A percentile compares a stretch with the other conserved stretches of the same genome.
Conservation (phyloP, 345 rosid species). For the Sonneratia caseolaris region DNA sequence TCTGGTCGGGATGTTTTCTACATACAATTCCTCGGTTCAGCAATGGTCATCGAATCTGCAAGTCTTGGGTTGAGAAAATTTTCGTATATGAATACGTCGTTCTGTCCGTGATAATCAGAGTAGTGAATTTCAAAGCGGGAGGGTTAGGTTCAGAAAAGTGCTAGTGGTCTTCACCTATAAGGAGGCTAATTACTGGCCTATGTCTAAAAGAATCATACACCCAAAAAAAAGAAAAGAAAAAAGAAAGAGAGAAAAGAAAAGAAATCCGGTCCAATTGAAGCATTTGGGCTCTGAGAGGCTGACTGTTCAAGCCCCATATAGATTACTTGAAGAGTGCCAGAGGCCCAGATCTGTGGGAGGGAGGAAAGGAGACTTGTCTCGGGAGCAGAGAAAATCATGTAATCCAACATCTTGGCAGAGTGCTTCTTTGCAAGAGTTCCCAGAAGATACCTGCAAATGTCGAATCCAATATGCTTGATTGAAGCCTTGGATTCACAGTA, state of each 20-base stretch:
- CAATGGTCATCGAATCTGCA: background rate
- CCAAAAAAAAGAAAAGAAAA: too few species aligned
- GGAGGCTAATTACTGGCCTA: background rate
- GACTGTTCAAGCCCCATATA: background rate
- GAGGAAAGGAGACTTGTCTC: too few species aligned
- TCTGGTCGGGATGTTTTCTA: too few species aligned
- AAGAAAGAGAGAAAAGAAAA: too few species aligned
- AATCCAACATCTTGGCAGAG: too few species aligned
- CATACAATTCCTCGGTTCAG: background rate
- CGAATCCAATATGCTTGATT: too few species aligned
- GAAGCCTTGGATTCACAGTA: too few species aligned
- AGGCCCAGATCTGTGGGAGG: background rate
- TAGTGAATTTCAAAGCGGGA: background rate
- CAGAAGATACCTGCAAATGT: too few species aligned
- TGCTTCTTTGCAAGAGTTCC: too few species aligned
- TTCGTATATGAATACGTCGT: background rate
- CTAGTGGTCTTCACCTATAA: background rate
- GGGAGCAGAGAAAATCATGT: too few species aligned
- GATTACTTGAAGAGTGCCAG: background rate
- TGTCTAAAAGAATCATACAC: too few species aligned
- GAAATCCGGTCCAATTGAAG: background rate
- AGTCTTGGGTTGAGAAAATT: background rate
- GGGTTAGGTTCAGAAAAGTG: background rate
- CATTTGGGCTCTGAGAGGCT: background rate
- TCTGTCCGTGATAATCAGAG: background rate